Percentiles rank a stretch among this genome's conserved stretches.
Conservation (phyloP, 345 rosid species). For the Garcia nutans region DNA sequence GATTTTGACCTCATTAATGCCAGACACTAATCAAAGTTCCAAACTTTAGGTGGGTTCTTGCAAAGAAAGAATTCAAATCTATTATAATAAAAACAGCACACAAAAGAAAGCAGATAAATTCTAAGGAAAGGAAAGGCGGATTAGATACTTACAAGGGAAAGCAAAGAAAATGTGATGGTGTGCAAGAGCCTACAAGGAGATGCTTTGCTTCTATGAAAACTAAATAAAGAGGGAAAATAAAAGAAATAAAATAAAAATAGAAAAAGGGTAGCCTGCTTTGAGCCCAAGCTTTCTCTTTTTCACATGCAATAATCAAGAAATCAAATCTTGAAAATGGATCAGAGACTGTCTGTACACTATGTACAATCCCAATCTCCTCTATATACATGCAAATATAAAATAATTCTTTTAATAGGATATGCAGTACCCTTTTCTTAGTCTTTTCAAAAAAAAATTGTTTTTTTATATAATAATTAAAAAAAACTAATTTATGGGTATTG, state of each 20-base stretch:
- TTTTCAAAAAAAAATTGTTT: constrained; percentile 13
- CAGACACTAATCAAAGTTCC: constrained; percentile 36
- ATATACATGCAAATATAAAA: constrained; percentile 35
- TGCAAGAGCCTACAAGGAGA: constrained; percentile 31
- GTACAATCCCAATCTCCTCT: constrained; percentile 18
- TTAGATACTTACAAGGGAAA: constrained; percentile 51
- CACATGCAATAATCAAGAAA: neutral
- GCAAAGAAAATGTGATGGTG: constrained; percentile 37
- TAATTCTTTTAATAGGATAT: constrained; percentile 9
- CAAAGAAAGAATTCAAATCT: constrained; percentile 14
- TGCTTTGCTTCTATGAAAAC: constrained; percentile 53
- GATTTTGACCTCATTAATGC: constrained; percentile 30
- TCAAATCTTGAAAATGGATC: constrained; percentile 12
- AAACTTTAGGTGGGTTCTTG: constrained; percentile 41
- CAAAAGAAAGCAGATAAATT: constrained; percentile 35
- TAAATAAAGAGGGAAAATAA: constrained; percentile 10
- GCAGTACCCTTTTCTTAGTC: constrained; percentile 20
- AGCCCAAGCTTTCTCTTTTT: constrained; percentile 38
- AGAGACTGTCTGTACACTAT: neutral
- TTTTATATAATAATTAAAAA: neutral
- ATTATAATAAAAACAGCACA: neutral
- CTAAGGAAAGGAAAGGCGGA: constrained; percentile 37
- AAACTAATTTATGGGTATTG: constrained; percentile 16
- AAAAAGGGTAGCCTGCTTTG: constrained; percentile 39
- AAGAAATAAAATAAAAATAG: constrained; percentile 2